Percentiles rank a stretch among this genome's conserved stretches.
phyloP scores from a whole-genome alignment of 371 early-diverging fungal species.

The Apophysomyces sp. region DNA sequence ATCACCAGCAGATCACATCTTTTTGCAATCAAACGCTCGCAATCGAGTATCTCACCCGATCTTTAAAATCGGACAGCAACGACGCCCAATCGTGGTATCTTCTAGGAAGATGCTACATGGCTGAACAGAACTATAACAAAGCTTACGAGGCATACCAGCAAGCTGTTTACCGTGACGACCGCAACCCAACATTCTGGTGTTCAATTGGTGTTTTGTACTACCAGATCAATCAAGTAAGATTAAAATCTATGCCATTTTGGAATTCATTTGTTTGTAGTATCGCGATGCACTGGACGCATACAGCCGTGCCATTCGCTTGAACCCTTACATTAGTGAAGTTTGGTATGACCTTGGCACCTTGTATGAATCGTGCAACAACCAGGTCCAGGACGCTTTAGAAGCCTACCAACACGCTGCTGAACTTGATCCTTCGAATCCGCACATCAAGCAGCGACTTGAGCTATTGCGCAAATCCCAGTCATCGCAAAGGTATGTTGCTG shows the following conservation, averaged over 20 bases:
- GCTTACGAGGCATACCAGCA: constrained; percentile 97
- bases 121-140: constrained; percentile 87
- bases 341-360: constrained; percentile 95
- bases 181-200: constrained; percentile 96
- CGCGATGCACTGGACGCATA: constrained; percentile 96
- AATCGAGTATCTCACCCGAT: constrained; percentile 72
- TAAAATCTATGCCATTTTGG: background rate
- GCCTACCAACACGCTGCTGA: constrained; percentile 89
- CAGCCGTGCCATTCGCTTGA: constrained; percentile 87
- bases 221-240: constrained; percentile 78
- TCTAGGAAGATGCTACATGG: constrained; percentile 94
- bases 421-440: constrained; percentile 71
- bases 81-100: constrained; percentile 94
- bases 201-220: constrained; percentile 96
- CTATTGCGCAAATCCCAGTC: constrained; percentile 64
- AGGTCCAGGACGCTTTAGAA: constrained; percentile 91
- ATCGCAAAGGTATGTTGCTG: constrained; percentile 13
- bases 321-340: constrained; percentile 91
- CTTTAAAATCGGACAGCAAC: constrained; percentile 78
- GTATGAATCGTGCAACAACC: constrained; percentile 96
- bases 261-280: constrained; percentile 42
- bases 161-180: constrained; percentile 90
- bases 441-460: constrained; percentile 87
- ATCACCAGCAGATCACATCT: constrained; percentile 74
- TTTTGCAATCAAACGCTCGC: constrained; percentile 86